Evolutionary conservation across 257 asterid species (phyloP).

Genomic region (Rehmannia glutinosa): DNA sequence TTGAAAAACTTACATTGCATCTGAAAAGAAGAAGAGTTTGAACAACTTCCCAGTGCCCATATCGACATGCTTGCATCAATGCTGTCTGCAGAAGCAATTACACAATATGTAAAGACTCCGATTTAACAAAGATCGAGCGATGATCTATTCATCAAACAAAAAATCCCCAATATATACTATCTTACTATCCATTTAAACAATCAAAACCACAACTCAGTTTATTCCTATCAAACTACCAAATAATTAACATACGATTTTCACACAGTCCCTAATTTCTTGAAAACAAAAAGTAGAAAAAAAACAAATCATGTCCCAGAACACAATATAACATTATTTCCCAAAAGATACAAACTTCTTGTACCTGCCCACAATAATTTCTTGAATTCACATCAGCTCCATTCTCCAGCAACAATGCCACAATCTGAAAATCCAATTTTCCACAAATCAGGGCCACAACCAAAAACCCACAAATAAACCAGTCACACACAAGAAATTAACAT

Average conservation of each 20-base stretch:
- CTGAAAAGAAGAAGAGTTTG: constrained; percentile 92
- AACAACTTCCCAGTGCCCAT: constrained; percentile 97
- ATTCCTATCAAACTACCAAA: background rate
- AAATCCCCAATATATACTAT: constrained; percentile 5
- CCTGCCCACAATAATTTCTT: constrained; percentile 84
- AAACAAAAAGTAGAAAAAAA: background rate
- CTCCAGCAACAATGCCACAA: constrained; percentile 90
- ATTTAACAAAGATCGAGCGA: constrained; percentile 34
- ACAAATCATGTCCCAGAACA: background rate
- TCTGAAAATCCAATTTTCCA: constrained; percentile 43
- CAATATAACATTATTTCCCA: background rate
- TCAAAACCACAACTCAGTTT: constrained; percentile 7
- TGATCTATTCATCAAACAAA: constrained; percentile 15
- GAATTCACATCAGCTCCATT: constrained; percentile 99
- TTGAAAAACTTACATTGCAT: constrained; percentile 88
- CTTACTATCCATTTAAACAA: constrained; percentile 4
- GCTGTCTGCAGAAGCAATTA: constrained; percentile 59
- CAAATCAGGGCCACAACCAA: constrained; percentile 18
- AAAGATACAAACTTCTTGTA: constrained; percentile 11
- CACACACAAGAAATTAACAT: background rate
- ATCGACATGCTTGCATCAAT: constrained; percentile 92
- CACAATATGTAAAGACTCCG: constrained; percentile 14
- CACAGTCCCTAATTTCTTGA: background rate
- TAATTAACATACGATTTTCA: background rate
- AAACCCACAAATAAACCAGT: constrained; percentile 1